phyloP scores from a whole-genome alignment of 345 rosid species.

The Eutrema yunnanense region DNA sequence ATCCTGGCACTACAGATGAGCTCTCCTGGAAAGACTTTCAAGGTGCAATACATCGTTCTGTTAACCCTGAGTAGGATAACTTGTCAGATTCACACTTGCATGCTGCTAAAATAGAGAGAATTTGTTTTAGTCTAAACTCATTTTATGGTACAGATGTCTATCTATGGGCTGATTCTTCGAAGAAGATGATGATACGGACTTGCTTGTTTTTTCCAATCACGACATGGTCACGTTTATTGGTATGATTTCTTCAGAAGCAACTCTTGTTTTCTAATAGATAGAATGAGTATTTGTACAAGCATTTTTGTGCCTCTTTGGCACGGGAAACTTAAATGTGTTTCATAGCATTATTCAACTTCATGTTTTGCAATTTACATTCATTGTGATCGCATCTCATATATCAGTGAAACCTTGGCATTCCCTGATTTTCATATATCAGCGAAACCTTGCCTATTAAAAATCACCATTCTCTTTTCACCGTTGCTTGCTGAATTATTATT shows the following conservation, averaged over 20 bases:
- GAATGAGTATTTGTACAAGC: not conserved
- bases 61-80: not conserved
- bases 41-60: slow-evolving; percentile 38
- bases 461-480: not conserved
- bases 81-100: not conserved
- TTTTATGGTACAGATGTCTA: slow-evolving; percentile 55
- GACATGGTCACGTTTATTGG: slow-evolving; percentile 66
- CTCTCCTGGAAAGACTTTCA: slow-evolving; percentile 80
- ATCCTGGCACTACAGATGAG: slow-evolving; percentile 60
- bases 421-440: not conserved
- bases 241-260: slow-evolving; percentile 30
- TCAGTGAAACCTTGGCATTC: not conserved
- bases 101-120: not conserved
- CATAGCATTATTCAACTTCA: not conserved
- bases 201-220: slow-evolving; percentile 86
- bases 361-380: not conserved
- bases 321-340: not conserved
- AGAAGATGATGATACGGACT: slow-evolving; percentile 72
- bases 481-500: not conserved
- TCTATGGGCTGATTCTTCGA: slow-evolving; percentile 72
- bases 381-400: not conserved
- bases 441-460: not conserved
- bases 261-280: not conserved
- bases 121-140: not conserved
- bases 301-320: not conserved